phyloP scores from a whole-genome alignment of 108 stramenopile genomes.

The Nitzschia sp. region DNA sequence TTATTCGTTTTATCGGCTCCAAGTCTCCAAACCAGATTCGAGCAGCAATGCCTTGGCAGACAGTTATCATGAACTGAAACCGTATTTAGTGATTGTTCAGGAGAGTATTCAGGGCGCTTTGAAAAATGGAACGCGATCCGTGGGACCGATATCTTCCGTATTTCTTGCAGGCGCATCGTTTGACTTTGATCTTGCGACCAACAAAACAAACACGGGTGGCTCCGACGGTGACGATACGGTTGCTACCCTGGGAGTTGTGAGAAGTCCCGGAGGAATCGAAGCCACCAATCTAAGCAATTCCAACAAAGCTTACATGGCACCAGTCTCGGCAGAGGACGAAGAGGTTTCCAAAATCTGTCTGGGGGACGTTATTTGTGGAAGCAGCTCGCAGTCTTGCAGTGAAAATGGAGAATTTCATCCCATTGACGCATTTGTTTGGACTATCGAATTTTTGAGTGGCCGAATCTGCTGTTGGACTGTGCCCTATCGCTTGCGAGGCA shows the following conservation, averaged over 20 bases:
- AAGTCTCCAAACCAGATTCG: slow-evolving; percentile 9
- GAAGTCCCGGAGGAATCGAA: slow-evolving; percentile 28
- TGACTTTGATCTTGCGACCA: slow-evolving; percentile 23
- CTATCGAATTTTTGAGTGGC: slow-evolving; percentile 34
- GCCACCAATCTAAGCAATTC: background rate
- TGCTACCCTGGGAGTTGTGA: slow-evolving; percentile 23
- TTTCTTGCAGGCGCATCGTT: slow-evolving; percentile 31
- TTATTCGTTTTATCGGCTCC: slow-evolving; percentile 12
- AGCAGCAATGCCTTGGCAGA: background rate
- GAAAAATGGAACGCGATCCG: background rate
- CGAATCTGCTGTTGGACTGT: slow-evolving; percentile 35
- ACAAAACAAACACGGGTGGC: background rate
- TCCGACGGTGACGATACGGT: background rate
- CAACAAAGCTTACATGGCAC: slow-evolving; percentile 2
- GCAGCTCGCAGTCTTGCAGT: background rate
- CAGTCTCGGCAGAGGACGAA: background rate
- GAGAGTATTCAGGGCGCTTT: slow-evolving; percentile 1
- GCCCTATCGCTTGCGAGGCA: slow-evolving; percentile 9
- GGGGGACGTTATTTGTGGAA: slow-evolving; percentile 16
- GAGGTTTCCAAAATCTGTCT: slow-evolving; percentile 27
- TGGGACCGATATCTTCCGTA: slow-evolving; percentile 29
- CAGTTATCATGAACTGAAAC: slow-evolving; percentile 11
- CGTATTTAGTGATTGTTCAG: slow-evolving; percentile 15
- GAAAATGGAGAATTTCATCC: background rate
- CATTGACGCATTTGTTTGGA: slow-evolving; percentile 30